Evolutionary conservation across 192 early-diverging fungal genomes (phyloP), one percentile per base, ranked within the genome.

Genomic region (Coemansia sp.): DNA sequence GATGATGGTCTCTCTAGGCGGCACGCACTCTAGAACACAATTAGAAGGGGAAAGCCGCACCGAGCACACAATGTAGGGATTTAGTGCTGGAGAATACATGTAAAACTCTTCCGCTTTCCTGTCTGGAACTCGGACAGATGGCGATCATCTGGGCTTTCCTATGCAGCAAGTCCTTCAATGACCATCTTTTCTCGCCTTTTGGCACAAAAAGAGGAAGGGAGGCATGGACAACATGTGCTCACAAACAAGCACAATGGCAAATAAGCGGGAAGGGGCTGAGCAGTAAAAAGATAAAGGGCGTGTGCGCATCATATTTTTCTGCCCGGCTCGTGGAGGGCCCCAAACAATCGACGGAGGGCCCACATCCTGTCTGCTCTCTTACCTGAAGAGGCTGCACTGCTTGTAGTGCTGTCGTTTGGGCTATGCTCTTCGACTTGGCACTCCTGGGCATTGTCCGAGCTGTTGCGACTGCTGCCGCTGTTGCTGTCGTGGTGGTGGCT

Each of bases 391-490:
- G 51, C 26, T 16, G 51, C 26, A 5, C 51, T 55, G n/a, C 10
- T 23, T 6, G 24, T 9, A 34, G 56, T 18, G 34, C 24, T 60
- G 59, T 16, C 39, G 38, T 60, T 37, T 36, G 35, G 56, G n/a
- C 34, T 58, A 11, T 13, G 56, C 56, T 58, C 20, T 20, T 24
- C 55, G n/a, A 33, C 31, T 11, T 7, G 31, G n/a, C n/a, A 1
- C 33, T 57, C 59, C 37, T 23, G 14, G 38, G 38, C 26, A 40
- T 60, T 36, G 0, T 60, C 59, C 16, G 59, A 38, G 35, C 39
- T 36, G 24, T 14, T 59, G 28, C 55, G 55, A 2, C 48, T 66
- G 64, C 64, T 36, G 35, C 55, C 7, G 39, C 53, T 61, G 59
- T 21, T 35, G 37, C 55, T 45, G 24, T 51, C 40, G 20, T 59